Conservation (phyloP, 208 protist species). For the Sergeia podlipaevii region DNA sequence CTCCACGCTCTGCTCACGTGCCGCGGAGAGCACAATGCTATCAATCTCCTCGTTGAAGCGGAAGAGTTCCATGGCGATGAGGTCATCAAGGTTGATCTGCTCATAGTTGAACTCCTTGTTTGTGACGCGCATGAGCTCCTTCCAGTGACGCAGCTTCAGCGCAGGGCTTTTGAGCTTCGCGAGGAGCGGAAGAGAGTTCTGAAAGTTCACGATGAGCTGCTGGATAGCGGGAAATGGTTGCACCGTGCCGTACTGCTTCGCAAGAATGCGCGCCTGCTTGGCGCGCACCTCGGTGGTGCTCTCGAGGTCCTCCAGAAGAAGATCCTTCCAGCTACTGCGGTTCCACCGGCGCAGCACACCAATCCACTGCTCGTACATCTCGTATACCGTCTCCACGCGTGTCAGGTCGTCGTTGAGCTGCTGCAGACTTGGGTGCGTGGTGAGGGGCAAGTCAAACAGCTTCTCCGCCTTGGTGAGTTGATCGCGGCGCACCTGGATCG, state of each 20-base stretch:
- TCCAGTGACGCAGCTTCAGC: slow-evolving; percentile 97
- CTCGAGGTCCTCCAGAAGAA: slow-evolving; percentile 94
- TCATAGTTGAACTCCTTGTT: slow-evolving; percentile 94
- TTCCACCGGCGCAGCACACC: slow-evolving; percentile 93
- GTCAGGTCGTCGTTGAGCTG: slow-evolving; percentile 91
- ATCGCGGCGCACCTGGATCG: slow-evolving; percentile 80
- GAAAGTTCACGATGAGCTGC: slow-evolving; percentile 94
- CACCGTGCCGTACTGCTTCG: slow-evolving; percentile 84
- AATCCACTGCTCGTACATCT: slow-evolving; percentile 93
- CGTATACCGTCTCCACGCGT: slow-evolving; percentile 91
- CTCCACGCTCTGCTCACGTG: slow-evolving; percentile 96
- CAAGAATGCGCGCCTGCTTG: slow-evolving; percentile 77
- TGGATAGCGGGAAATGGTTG: slow-evolving; percentile 89
- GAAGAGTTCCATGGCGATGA: slow-evolving; percentile 98
- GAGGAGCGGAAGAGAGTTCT: slow-evolving; percentile 95
- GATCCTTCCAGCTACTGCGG: slow-evolving; percentile 95
- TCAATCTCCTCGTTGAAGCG: slow-evolving; percentile 94
- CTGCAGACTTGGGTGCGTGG: slow-evolving; percentile 88
- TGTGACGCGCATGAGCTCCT: slow-evolving; percentile 95
- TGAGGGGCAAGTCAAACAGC: slow-evolving; percentile 96
- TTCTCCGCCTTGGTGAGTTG: slow-evolving; percentile 95
- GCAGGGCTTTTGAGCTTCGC: slow-evolving; percentile 96
- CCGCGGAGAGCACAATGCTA: slow-evolving; percentile 91
- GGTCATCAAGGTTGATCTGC: slow-evolving; percentile 96
- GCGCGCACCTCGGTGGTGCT: slow-evolving; percentile 92